Conservation (phyloP, 768 basidiomycete genomes). For the Agaricus bisporus region DNA sequence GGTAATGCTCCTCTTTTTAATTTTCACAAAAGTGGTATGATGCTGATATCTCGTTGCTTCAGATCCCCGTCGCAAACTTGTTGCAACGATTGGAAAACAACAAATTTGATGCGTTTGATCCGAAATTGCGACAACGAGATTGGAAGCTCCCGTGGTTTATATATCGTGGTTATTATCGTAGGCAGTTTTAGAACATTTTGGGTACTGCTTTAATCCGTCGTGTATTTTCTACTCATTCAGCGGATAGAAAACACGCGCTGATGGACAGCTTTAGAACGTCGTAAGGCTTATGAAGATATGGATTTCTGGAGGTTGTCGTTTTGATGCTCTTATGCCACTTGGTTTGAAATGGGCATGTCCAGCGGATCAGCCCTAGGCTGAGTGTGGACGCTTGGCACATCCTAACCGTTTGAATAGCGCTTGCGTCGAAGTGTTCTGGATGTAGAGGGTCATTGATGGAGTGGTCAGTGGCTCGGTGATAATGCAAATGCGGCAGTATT, state of each 20-base stretch:
- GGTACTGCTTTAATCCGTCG: too few relatives aligned
- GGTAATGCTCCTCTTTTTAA: constrained; percentile 37
- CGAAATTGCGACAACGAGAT: constrained; percentile 55
- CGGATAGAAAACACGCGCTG: neutral
- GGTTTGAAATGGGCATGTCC: too few relatives aligned
- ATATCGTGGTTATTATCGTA: constrained; percentile 36
- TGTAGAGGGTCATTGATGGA: too few relatives aligned
- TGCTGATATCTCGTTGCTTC: constrained; percentile 12
- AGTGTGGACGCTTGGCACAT: too few relatives aligned
- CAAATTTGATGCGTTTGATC: constrained; percentile 69
- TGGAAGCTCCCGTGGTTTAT: constrained; percentile 78
- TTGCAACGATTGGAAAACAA: constrained; percentile 60
- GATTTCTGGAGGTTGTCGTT: too few relatives aligned
- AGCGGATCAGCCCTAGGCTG: too few relatives aligned
- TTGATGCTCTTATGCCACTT: too few relatives aligned
- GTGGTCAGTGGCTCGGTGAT: too few relatives aligned
- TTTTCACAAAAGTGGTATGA: constrained; percentile 17
- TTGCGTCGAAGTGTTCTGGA: too few relatives aligned
- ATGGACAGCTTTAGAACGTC: neutral
- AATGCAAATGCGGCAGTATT: too few relatives aligned
- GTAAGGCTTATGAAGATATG: too few relatives aligned
- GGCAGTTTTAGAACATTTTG: constrained; percentile 26
- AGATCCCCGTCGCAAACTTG: constrained; percentile 67
- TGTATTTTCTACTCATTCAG: neutral
- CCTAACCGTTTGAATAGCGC: too few relatives aligned